Conservation (phyloP, 1,284 basidiomycete species). For the Cystobasidium pallidum region DNA sequence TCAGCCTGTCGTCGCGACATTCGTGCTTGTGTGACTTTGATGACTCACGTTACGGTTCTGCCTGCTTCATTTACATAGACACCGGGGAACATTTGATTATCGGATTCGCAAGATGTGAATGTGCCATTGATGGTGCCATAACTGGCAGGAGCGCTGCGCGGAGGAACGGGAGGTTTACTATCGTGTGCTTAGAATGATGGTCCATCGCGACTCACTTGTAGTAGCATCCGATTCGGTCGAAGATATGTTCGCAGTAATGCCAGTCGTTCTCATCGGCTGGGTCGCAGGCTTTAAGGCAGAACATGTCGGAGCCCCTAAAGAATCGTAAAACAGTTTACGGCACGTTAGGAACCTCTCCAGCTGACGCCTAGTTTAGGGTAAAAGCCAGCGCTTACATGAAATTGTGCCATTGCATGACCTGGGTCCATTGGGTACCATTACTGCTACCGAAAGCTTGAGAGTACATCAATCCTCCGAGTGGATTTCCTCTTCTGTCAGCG, state of each 20-base stretch:
- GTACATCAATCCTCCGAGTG: conserved; percentile 57
- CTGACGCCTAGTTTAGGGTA: no score
- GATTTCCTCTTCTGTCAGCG: conserved; percentile 46
- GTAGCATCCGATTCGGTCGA: conserved; percentile 44
- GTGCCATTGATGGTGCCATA: conserved; percentile 49
- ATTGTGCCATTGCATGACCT: conserved; percentile 43
- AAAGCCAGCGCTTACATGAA: conserved; percentile 25
- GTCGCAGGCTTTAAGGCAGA: conserved; percentile 43
- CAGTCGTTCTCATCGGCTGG: conserved; percentile 29
- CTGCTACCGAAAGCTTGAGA: conserved; percentile 32
- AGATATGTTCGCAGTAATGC: conserved; percentile 49
- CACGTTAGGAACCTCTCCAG: no score
- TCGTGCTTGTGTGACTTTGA: no score
- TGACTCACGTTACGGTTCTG: conserved; percentile 6
- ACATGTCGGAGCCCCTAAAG: conserved; percentile 38
- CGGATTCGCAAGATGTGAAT: conserved; percentile 48
- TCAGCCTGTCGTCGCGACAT: no score
- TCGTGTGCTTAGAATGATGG: no score
- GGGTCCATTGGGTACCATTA: conserved; percentile 30
- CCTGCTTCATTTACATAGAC: conserved; percentile 38
- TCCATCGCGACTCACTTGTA: conserved; percentile 29
- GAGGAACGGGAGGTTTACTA: no score
- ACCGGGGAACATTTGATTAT: conserved; percentile 48
- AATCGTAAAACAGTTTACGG: no score
- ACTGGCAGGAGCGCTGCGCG: conserved; percentile 45